These are phyloP conservation scores for Nakazawaea pomicola DNA, from an alignment of 805 yeast genomes.

Conservation along the genomic window DNA sequence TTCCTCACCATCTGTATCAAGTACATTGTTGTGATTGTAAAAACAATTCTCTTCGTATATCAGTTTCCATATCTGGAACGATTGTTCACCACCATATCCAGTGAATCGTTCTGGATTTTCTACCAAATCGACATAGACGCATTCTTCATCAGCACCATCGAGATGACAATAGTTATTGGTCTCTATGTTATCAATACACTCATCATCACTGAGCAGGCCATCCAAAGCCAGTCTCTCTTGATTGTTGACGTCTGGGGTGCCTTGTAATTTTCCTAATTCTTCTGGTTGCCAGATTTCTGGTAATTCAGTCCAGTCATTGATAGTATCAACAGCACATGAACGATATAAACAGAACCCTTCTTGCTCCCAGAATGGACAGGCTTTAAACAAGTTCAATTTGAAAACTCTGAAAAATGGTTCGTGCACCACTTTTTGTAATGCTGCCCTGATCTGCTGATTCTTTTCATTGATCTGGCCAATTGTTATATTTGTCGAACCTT, in stretches of 20 bases:
- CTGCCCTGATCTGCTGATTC: slow-evolving; percentile 49
- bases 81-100: slow-evolving; percentile 91
- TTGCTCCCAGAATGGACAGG: slow-evolving; percentile 84
- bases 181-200: slow-evolving; percentile 22
- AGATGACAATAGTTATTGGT: slow-evolving; percentile 67
- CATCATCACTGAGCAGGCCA: slow-evolving; percentile 18
- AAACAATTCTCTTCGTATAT: slow-evolving; percentile 92
- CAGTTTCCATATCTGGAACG: slow-evolving; percentile 88
- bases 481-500: slow-evolving; percentile 25
- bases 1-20: slow-evolving; percentile 30
- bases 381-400: slow-evolving; percentile 74
- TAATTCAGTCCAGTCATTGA: slow-evolving; percentile 65
- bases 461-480: slow-evolving; percentile 46
- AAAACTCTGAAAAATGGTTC: slow-evolving; percentile 86
- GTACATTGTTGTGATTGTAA: slow-evolving; percentile 38
- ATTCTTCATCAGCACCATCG: slow-evolving; percentile 53
- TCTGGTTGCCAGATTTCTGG: slow-evolving; percentile 75
- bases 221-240: slow-evolving; percentile 19
- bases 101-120: slow-evolving; percentile 96
- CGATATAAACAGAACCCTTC: slow-evolving; percentile 80
- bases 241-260: slow-evolving; percentile 26
- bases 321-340: slow-evolving; percentile 85
- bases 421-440: slow-evolving; percentile 51
- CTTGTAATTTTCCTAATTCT: slow-evolving; percentile 50
- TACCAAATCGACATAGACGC: slow-evolving; percentile 79